These are phyloP conservation scores for Leccinum pachyderme DNA, from an alignment of 1,284 basidiomycete genomes.

Conservation along the genomic window DNA sequence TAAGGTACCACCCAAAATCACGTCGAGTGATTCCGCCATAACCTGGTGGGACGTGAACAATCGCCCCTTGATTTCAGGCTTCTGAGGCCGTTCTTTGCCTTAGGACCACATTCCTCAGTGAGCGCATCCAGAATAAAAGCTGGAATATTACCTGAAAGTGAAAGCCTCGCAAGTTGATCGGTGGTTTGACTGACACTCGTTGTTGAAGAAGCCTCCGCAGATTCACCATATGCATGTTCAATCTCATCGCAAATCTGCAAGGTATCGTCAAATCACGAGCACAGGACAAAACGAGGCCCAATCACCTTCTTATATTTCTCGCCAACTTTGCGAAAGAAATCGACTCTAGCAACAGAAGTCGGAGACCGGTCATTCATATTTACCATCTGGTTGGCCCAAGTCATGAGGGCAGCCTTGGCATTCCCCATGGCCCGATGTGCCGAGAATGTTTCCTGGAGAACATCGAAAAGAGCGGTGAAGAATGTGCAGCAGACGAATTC, in stretches of 20 bases:
- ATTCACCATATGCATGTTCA: not conserved
- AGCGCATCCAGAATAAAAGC: not conserved
- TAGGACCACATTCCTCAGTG: not conserved
- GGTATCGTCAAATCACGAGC: not conserved
- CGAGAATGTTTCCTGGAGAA: constrained; percentile 2
- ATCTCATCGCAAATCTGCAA: not conserved
- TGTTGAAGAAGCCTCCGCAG: not conserved
- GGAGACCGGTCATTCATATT: not conserved
- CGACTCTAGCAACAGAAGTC: not conserved
- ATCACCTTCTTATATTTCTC: not conserved
- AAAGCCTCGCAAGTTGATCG: not conserved
- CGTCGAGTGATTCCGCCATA: not conserved
- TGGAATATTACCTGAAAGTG: not conserved
- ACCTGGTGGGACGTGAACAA: not conserved
- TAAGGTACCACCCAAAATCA: not conserved
- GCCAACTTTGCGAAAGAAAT: not conserved
- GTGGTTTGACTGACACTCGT: not conserved
- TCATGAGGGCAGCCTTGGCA: not conserved
- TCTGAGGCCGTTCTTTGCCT: not conserved
- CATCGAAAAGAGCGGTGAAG: constrained; percentile 13
- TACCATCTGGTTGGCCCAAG: not conserved
- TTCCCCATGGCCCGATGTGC: not conserved
- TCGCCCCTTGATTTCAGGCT: not conserved
- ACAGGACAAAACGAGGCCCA: not conserved
- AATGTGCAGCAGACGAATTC: constrained; percentile 2